Evolutionary conservation across 805 yeast genomes (phyloP), one percentile per base, ranked within the genome.

Genomic region (Teunomyces stri): DNA sequence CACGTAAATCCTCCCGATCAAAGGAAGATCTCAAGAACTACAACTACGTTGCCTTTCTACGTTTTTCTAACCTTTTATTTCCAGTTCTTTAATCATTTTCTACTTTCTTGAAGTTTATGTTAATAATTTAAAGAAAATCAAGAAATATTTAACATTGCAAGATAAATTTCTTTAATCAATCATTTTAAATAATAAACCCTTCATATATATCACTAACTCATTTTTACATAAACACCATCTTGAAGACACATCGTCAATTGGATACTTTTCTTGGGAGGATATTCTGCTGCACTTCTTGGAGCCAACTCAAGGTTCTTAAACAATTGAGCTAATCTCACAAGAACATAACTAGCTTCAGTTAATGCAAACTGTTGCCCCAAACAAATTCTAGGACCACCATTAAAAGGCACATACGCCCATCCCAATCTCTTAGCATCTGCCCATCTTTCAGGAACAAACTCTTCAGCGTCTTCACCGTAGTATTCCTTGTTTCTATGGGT

Each of bases 401-500:
- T 60, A 51, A 61, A 61, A 27, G 65, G 65, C 21, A 61, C 52
- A 47, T 57, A 61, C 2, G 62, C 57, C 65, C 65, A 61, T 6
- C 64, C 65, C 38, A 54, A 53, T 50, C 57, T 60, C 27, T 49
- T 50, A 30, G 36, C 34, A 16, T 47, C 52, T 12, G 49, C 53
- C 65, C 65, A 61, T 47, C 65, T 55, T 45, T 60, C 64, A 5
- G 65, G 65, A 12, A 42, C 47, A 51, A 61, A 61, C 9, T 46
- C 60, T 2, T 42, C 49, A 10, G 64, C 52, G 29, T 60, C 62
- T 43, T 58, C 48, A 10, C 65, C 65, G 43, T 58, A 60, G 34
- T 25, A 45, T 20, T 52, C 62, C 36, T 57, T 46, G 42, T 60
- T 50, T 49, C 80, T 70, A 55, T 79, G 83, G 55, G 76, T 69